Conservation (phyloP, 1,139 yeast species). For the Yamadazyma spencermartinsiae region DNA sequence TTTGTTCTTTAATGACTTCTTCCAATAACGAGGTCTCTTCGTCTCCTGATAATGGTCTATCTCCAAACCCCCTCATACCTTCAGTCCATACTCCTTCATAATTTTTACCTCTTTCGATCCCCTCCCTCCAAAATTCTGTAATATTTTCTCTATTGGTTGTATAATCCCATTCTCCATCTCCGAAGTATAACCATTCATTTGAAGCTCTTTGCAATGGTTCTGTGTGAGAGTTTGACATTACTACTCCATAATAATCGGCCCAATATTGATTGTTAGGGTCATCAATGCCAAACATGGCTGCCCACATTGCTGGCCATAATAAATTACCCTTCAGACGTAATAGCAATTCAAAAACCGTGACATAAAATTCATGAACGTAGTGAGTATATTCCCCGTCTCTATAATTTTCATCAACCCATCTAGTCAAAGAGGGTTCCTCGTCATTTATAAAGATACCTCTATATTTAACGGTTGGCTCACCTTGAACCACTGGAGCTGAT, state of each 20-base stretch:
- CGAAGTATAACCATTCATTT: conserved; percentile 17
- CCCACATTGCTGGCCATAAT: conserved; percentile 22
- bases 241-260: conserved; percentile 21
- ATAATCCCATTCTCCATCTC: conserved; percentile 20
- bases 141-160: conserved; percentile 18
- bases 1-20: conserved; percentile 16
- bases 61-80: conserved; percentile 22
- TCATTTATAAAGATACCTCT: conserved; percentile 19
- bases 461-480: conserved; percentile 18
- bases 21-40: conserved; percentile 16
- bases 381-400: conserved; percentile 14
- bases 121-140: conserved; percentile 17
- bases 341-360: conserved; percentile 15
- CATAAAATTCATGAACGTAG: conserved; percentile 19
- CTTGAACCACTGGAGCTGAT: conserved; percentile 11
- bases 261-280: conserved; percentile 18
- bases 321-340: conserved; percentile 18
- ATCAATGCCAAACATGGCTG: conserved; percentile 19
- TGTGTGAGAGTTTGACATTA: conserved; percentile 22
- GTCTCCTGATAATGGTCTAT: conserved; percentile 16
- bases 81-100: conserved; percentile 20
- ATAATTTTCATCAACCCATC: conserved; percentile 16
- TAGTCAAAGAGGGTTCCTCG: conserved; percentile 18
- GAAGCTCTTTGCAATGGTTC: conserved; percentile 21
- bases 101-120: conserved; percentile 16